phyloP scores from a whole-genome alignment of 768 basidiomycete species.

The Chalciporus sphaerocephalus region DNA sequence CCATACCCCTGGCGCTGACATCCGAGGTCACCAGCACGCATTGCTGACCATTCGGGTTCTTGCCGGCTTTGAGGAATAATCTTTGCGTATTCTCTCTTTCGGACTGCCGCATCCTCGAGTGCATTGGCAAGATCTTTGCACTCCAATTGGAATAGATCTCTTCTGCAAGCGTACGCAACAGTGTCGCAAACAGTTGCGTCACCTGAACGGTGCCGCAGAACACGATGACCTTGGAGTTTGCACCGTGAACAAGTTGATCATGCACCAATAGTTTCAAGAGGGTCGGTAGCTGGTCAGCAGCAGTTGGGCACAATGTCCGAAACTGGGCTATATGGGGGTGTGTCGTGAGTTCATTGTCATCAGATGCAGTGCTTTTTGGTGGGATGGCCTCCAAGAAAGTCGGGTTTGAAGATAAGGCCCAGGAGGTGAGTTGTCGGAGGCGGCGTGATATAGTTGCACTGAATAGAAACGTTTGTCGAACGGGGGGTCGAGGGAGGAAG shows the following conservation, averaged over 20 bases:
- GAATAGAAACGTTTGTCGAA: slow-evolving; percentile 89
- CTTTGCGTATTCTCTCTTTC: slow-evolving; percentile 26
- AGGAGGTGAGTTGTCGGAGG: slow-evolving; percentile 66
- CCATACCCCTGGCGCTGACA: slow-evolving; percentile 83
- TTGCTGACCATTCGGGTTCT: slow-evolving; percentile 33
- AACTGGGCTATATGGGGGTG: slow-evolving; percentile 78
- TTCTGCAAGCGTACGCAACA: slow-evolving; percentile 50
- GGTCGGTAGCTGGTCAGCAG: slow-evolving; percentile 72
- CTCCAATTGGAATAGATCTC: slow-evolving; percentile 47
- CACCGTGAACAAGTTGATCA: slow-evolving; percentile 74
- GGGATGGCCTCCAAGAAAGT: slow-evolving; percentile 70
- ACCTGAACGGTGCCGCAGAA: slow-evolving; percentile 85
- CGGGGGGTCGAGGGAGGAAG: slow-evolving; percentile 54
- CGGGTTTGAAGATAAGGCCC: slow-evolving; percentile 57
- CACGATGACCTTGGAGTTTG: slow-evolving; percentile 68
- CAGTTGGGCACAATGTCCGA: slow-evolving; percentile 65
- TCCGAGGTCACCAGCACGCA: slow-evolving; percentile 80
- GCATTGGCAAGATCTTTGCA: slow-evolving; percentile 72
- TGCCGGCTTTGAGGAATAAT: slow-evolving; percentile 10
- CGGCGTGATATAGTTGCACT: slow-evolving; percentile 77
- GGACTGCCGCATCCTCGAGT: slow-evolving; percentile 54
- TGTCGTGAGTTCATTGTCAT: slow-evolving; percentile 39
- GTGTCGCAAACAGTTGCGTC: slow-evolving; percentile 67
- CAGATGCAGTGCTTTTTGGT: slow-evolving; percentile 14
- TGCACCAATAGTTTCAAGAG: slow-evolving; percentile 76